phyloP scores from a whole-genome alignment of 352 stramenopile species.

The Blastocystis sp. region DNA sequence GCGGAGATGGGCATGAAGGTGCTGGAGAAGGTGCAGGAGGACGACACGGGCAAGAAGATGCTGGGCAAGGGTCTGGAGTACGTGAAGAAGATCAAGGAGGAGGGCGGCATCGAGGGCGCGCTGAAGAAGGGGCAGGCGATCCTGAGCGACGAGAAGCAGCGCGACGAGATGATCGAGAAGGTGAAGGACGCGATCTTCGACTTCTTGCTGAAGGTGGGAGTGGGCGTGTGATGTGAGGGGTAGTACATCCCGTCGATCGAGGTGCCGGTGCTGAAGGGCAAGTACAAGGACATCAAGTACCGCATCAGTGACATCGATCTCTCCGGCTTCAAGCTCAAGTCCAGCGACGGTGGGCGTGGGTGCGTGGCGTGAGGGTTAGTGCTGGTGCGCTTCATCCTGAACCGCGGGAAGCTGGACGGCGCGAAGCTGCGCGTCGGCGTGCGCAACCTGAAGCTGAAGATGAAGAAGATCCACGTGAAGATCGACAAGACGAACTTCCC shows the following conservation, averaged over 20 bases:
- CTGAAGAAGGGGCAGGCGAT: slow-evolving; percentile 59
- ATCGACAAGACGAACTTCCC: slow-evolving; percentile 50
- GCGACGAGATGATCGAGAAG: slow-evolving; percentile 66
- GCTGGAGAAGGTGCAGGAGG: slow-evolving; percentile 63
- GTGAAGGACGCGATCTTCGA: slow-evolving; percentile 56
- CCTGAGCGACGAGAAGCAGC: slow-evolving; percentile 54
- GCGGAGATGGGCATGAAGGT: slow-evolving; percentile 64
- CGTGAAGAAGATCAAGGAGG: background rate
- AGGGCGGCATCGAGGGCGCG: slow-evolving; percentile 52
- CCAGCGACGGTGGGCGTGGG: slow-evolving; percentile 6
- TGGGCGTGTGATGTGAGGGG: background rate
- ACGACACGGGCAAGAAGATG: slow-evolving; percentile 67
- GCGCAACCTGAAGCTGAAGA: slow-evolving; percentile 53
- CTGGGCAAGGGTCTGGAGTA: slow-evolving; percentile 54
- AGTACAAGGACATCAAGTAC: slow-evolving; percentile 52
- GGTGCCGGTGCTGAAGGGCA: slow-evolving; percentile 58
- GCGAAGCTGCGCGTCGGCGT: slow-evolving; percentile 60
- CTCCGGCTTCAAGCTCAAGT: slow-evolving; percentile 54
- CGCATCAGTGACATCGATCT: slow-evolving; percentile 50
- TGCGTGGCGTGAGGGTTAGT: background rate
- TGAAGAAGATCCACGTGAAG: slow-evolving; percentile 64
- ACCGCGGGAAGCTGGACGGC: slow-evolving; percentile 56
- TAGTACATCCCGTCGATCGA: slow-evolving; percentile 61
- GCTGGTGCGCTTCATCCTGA: slow-evolving; percentile 49
- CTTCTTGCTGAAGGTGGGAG: slow-evolving; percentile 56